A percentile compares a stretch with the other conserved stretches of the same genome.
phyloP scores from a whole-genome alignment of 805 yeast genomes.

The Lipomyces sp. region DNA sequence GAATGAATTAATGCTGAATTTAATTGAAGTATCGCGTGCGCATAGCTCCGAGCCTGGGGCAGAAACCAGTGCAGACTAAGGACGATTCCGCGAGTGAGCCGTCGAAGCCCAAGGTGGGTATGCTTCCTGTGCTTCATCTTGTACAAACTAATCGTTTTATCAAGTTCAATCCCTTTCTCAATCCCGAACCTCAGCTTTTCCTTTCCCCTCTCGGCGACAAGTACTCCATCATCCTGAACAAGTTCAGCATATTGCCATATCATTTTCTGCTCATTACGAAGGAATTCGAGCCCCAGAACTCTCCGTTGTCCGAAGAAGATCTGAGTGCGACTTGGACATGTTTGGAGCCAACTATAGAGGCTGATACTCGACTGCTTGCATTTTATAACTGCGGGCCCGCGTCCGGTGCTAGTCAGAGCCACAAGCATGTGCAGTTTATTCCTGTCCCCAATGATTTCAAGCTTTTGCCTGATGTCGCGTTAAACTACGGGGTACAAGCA shows the following conservation, averaged over 20 bases:
- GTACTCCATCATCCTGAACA: constrained; percentile 71
- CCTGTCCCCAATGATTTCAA: constrained; percentile 57
- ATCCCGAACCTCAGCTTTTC: constrained; percentile 73
- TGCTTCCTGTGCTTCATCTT: background rate
- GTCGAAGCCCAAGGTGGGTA: constrained; percentile 11
- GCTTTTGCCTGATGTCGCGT: constrained; percentile 52
- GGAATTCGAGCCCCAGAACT: constrained; percentile 64
- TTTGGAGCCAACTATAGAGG: constrained; percentile 48
- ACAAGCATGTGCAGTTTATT: constrained; percentile 87
- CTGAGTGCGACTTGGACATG: constrained; percentile 56
- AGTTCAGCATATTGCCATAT: constrained; percentile 76
- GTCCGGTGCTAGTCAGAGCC: constrained; percentile 94
- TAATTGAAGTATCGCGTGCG: constrained; percentile 35
- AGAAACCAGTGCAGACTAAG: constrained; percentile 36
- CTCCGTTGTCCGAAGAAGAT: constrained; percentile 71
- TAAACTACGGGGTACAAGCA: constrained; percentile 5
- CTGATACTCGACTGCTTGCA: constrained; percentile 55
- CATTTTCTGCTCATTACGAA: constrained; percentile 80
- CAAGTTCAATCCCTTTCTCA: constrained; percentile 61
- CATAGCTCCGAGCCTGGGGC: constrained; percentile 39
- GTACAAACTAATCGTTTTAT: background rate
- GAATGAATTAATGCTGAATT: constrained; percentile 6
- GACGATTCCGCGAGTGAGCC: constrained; percentile 1
- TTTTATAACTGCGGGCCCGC: constrained; percentile 86
- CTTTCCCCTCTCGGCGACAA: constrained; percentile 49